Percentiles rank a stretch among this genome's conserved stretches.
phyloP scores from a whole-genome alignment of 768 basidiomycete species.

The Termitomyces sp. region DNA sequence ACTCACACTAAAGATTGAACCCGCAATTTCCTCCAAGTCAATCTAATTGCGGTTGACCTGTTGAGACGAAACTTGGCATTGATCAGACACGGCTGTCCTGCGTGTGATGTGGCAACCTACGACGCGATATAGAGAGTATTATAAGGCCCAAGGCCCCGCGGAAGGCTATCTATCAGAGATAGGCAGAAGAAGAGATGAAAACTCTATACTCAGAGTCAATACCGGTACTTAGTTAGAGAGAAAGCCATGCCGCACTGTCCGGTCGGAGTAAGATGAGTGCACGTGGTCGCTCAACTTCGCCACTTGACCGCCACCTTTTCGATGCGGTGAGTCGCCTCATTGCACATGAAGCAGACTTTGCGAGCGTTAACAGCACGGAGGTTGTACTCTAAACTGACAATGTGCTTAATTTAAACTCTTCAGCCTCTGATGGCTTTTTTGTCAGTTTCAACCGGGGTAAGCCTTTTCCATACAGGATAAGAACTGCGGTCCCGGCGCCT shows the following conservation, averaged over 20 bases:
- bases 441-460: not conserved
- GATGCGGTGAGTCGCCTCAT: not conserved
- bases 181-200: not conserved
- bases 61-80: not conserved
- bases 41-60: not conserved
- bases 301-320: not conserved
- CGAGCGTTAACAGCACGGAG: not conserved
- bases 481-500: not conserved
- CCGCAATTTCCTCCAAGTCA: not conserved
- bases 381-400: not conserved
- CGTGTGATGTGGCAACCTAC: not conserved
- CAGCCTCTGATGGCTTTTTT: not conserved
- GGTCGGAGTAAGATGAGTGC: not conserved
- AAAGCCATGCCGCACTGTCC: not conserved
- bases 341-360: not conserved
- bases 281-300: not conserved
- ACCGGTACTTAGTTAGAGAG: not conserved
- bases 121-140: slow-evolving; percentile 6
- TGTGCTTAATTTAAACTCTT: not conserved
- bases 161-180: not conserved
- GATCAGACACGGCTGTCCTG: not conserved
- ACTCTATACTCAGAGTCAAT: not conserved
- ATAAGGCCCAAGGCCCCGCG: not conserved
- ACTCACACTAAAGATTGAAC: not conserved
- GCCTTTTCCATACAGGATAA: not conserved